Conservation (phyloP, 2,329 filamentous ascomycete genomes). For the Penicillium thymicola region DNA sequence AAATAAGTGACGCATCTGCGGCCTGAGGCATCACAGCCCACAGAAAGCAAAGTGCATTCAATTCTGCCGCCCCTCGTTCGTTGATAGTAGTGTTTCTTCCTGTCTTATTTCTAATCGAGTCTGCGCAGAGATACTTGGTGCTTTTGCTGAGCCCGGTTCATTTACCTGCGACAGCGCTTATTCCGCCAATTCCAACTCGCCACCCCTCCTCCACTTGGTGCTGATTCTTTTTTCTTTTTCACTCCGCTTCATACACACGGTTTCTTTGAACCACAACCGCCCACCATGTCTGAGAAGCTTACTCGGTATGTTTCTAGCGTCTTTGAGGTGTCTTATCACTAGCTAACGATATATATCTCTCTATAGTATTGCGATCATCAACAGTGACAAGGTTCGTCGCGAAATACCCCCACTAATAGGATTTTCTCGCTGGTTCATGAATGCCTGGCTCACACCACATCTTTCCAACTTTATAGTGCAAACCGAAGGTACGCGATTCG, state of each 20-base stretch:
- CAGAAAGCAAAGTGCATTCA: constrained; percentile 23
- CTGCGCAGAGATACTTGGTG: constrained; percentile 23
- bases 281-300: constrained; percentile 84
- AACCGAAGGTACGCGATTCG: constrained; percentile 66
- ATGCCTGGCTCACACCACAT: constrained; percentile 40
- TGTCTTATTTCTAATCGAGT: constrained; percentile 14
- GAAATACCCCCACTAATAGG: constrained; percentile 30
- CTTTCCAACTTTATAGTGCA: constrained; percentile 61
- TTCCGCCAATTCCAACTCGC: background rate
- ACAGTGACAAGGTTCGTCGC: constrained; percentile 80
- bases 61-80: constrained; percentile 18
- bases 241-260: constrained; percentile 11
- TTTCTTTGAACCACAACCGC: constrained; percentile 22
- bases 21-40: constrained; percentile 27
- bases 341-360: constrained; percentile 15
- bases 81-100: constrained; percentile 17
- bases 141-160: constrained; percentile 15
- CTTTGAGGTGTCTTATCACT: background rate
- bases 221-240: constrained; percentile 11
- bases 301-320: constrained; percentile 69
- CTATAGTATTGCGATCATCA: constrained; percentile 94
- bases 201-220: background rate
- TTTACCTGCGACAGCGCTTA: constrained; percentile 9
- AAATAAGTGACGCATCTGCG: constrained; percentile 16
- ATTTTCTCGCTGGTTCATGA: constrained; percentile 34